These are phyloP conservation scores for Fusarium pilosicola DNA, from an alignment of 2,329 filamentous ascomycete species.

Conservation along the genomic window DNA sequence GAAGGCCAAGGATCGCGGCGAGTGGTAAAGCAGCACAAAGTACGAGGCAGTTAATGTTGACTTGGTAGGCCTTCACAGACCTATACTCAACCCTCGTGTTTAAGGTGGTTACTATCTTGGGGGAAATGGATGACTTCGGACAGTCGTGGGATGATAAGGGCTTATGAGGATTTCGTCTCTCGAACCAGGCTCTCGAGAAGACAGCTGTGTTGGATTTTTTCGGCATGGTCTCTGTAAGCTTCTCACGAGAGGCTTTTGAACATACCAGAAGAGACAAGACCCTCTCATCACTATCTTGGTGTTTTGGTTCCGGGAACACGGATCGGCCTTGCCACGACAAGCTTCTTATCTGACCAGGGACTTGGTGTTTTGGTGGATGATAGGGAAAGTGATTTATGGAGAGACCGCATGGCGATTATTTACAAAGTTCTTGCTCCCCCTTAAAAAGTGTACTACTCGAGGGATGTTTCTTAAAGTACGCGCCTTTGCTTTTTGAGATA, in stretches of 20 bases:
- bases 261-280: accelerated
- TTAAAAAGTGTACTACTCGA: too few species aligned
- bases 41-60: accelerated
- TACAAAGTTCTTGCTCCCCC: too few species aligned
- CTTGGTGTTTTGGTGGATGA: accelerated
- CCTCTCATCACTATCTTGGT: accelerated
- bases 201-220: background rate
- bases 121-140: background rate
- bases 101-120: background rate
- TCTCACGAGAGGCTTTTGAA: too few species aligned
- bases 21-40: background rate
- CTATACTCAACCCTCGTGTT: accelerated
- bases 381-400: background rate
- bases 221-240: accelerated
- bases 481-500: too few species aligned
- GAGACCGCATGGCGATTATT: too few species aligned
- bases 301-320: accelerated
- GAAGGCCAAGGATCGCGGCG: background rate
- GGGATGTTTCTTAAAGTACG: too few species aligned
- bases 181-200: background rate
- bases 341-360: accelerated
- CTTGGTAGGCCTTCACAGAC: accelerated
- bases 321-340: accelerated
- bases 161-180: background rate
- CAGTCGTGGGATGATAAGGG: background rate